Evolutionary conservation across 1,284 basidiomycete species (phyloP).

Genomic region (Sphagnurus paluster): DNA sequence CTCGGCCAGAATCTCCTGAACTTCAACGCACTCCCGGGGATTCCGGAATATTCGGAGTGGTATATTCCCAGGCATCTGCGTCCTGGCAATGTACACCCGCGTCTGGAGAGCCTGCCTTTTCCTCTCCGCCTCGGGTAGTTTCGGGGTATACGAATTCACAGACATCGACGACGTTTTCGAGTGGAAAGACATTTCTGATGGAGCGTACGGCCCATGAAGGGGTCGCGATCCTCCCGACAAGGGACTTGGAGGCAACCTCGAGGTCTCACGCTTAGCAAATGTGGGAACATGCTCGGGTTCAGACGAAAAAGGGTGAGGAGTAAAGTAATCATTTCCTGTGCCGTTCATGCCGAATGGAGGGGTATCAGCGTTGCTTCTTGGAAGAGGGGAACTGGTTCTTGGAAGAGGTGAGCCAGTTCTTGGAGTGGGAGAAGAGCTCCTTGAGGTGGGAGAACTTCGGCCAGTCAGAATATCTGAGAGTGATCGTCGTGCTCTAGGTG

Average conservation of each 20-base stretch:
- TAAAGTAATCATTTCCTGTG: slow-evolving; percentile 23
- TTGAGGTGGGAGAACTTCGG: background rate
- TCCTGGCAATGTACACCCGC: slow-evolving; percentile 60
- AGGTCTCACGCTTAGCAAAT: slow-evolving; percentile 2
- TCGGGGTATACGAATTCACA: slow-evolving; percentile 17
- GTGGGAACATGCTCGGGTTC: slow-evolving; percentile 26
- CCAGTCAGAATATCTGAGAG: slow-evolving; percentile 14
- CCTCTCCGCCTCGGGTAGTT: slow-evolving; percentile 51
- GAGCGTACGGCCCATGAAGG: too few relatives aligned
- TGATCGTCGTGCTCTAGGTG: slow-evolving; percentile 13
- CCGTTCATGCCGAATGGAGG: background rate
- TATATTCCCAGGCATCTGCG: slow-evolving; percentile 53
- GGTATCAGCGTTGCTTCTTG: too few relatives aligned
- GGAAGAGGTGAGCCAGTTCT: too few relatives aligned
- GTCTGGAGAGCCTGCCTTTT: slow-evolving; percentile 56
- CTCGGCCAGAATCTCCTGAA: slow-evolving; percentile 35
- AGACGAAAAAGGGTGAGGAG: slow-evolving; percentile 21
- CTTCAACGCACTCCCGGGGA: slow-evolving; percentile 68
- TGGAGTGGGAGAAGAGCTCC: too few relatives aligned
- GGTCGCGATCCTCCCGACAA: slow-evolving; percentile 1
- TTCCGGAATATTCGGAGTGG: slow-evolving; percentile 63
- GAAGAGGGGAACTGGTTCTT: too few relatives aligned
- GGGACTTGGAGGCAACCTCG: background rate
- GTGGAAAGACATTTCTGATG: slow-evolving; percentile 12
- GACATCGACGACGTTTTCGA: slow-evolving; percentile 20